Base-by-base conservation (phyloP, 2,329 filamentous ascomycete species). In the Fusarium nisikadoi region DNA sequence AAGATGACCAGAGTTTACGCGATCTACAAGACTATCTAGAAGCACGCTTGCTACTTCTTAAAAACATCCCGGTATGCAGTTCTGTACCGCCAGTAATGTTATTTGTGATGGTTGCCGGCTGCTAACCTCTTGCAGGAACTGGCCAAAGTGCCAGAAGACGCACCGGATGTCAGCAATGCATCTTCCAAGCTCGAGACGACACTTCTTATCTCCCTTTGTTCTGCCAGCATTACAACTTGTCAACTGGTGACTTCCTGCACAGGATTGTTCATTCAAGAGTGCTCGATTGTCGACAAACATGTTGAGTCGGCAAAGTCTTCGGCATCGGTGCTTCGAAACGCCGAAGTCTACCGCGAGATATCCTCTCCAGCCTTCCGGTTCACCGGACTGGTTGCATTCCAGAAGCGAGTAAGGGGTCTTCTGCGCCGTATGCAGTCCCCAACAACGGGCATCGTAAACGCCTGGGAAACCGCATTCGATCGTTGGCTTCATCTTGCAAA, bases 321-420 rank as follows among this genome's bases (percentile, higher is more conserved):
- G 14, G 80, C 85, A 23, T 84, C 87, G 1, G 80, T 91, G 19
- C 82, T 91, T 49, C 87, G 88, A 39, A 93, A 93, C 69, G 84
- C 85, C 38, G 86, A 89, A 11, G 82, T 90, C 4, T 92, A 90
- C 68, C 81, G 84, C 29, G 90, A 92, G 69, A 88, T 93, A 56
- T 86, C 89, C 3, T 91, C 90, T 3, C 87, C 86, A 45, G 86
- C 86, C 3, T 92, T 92, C 75, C 85, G 89, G 33, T 91, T 92
- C 74, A 92, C 91, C 12, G 91, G 91, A 2, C 80, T 92, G 12
- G 91, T 92, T 16, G 91, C 90, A 5, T 93, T 93, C 75, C 91
- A 93, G 72, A 92, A 92, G 76, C 85, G 90, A 43, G 85, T 90
- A 36, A 86, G 90, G 47, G 84, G 85, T 17, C 83, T 92, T 36